A percentile compares a stretch with the other conserved stretches of the same genome.
These are phyloP conservation scores for Ustilago trichophora DNA, from an alignment of 1,284 basidiomycete genomes.

Conservation along the genomic window DNA sequence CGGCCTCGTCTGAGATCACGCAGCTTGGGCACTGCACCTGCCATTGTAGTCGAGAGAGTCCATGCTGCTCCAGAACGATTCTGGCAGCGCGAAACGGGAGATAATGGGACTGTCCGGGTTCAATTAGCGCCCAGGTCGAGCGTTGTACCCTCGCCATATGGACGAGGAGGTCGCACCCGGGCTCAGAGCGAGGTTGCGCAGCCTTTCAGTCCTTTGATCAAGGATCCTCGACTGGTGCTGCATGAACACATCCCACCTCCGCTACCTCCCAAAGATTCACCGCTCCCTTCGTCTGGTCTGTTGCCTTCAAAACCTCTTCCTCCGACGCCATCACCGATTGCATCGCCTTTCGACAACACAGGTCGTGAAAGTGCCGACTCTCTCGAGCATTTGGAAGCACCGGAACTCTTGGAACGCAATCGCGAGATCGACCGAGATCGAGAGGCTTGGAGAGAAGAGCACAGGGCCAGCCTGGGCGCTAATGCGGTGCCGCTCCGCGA, in stretches of 20 bases:
- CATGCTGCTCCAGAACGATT: conserved; percentile 25
- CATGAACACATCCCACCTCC: conserved; percentile 22
- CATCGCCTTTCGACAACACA: not conserved
- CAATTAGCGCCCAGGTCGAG: not conserved
- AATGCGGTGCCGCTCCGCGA: not conserved
- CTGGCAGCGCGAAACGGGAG: conserved; percentile 1
- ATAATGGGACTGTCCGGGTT: no score
- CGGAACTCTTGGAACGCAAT: conserved; percentile 16
- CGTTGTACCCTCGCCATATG: not conserved
- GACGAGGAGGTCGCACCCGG: not conserved
- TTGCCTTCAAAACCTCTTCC: conserved; percentile 8
- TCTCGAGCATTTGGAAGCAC: conserved; percentile 11
- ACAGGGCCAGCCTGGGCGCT: conserved; percentile 7
- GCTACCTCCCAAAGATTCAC: conserved; percentile 10
- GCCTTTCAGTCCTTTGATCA: no score
- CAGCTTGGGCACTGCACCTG: conserved; percentile 8
- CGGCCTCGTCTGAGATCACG: conserved; percentile 26
- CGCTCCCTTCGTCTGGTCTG: not conserved
- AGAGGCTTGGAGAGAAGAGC: conserved; percentile 22
- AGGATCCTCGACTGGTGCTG: conserved; percentile 17
- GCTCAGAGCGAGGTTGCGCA: not conserved
- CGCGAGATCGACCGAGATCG: conserved; percentile 15
- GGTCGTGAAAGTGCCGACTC: conserved; percentile 7
- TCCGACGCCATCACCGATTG: conserved; percentile 1
- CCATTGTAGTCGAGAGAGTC: conserved; percentile 4